Evolutionary conservation across 176 grass and related monocot species (phyloP).

Genomic region (Hsuehochloa calcarea): DNA sequence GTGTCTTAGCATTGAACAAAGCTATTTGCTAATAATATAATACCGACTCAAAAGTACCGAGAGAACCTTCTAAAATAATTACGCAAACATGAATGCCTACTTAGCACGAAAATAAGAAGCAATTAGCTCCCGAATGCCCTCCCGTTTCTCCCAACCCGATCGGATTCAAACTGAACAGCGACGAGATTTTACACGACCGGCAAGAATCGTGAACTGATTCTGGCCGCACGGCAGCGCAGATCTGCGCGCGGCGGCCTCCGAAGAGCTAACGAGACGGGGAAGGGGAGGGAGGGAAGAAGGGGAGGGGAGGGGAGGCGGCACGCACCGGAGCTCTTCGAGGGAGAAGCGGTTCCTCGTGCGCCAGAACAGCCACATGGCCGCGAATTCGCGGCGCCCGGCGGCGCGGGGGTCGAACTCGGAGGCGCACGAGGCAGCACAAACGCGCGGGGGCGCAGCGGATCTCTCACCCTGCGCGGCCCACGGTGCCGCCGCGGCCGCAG

Average conservation of each 20-base stretch:
- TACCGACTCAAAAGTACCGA: background rate
- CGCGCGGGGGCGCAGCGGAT: background rate
- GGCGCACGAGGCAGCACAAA: background rate
- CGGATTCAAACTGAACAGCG: background rate
- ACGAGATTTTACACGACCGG: background rate
- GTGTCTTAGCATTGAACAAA: background rate
- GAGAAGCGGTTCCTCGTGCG: slow-evolving; percentile 91
- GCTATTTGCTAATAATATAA: background rate
- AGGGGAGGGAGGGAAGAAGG: background rate
- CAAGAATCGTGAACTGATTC: background rate
- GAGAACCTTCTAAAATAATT: background rate
- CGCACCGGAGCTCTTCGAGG: slow-evolving; percentile 91
- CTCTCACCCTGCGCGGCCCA: slow-evolving; percentile 28
- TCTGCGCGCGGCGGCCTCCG: slow-evolving; percentile 18
- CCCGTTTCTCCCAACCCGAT: background rate
- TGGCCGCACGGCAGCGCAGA: background rate
- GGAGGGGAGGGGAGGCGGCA: background rate
- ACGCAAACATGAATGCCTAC: background rate
- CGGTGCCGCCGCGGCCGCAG: slow-evolving; percentile 17
- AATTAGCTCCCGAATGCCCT: background rate
- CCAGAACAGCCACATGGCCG: slow-evolving; percentile 95
- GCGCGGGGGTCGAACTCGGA: background rate
- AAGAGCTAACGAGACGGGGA: slow-evolving; percentile 30
- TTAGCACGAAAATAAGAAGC: background rate
- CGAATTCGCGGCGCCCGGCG: slow-evolving; percentile 12